Evolutionary conservation across 2,329 filamentous ascomycete species (phyloP).

Genomic region (Penicillium italicum): DNA sequence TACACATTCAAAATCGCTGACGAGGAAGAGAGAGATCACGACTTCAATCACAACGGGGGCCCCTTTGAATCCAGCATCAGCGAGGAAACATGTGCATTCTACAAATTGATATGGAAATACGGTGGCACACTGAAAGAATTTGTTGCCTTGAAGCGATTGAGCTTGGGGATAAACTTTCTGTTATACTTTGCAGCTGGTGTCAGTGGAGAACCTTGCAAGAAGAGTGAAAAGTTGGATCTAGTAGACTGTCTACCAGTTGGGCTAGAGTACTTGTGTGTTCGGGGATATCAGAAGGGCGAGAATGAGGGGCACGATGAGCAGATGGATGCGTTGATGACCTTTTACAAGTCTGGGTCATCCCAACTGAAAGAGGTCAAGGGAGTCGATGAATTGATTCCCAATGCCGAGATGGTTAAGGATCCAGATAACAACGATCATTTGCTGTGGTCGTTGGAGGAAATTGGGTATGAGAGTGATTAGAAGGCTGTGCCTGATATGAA

Average conservation of each 20-base stretch:
- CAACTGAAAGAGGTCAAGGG: constrained; percentile 9
- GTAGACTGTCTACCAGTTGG: constrained; percentile 9
- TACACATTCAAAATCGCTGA: neutral
- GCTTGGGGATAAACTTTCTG: constrained; percentile 15
- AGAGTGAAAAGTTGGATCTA: neutral
- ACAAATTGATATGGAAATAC: constrained; percentile 2
- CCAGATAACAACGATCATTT: constrained; percentile 4
- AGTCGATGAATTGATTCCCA: constrained; percentile 11
- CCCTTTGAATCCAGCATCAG: neutral
- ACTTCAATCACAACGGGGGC: neutral
- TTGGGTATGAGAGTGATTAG: neutral
- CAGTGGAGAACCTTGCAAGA: neutral
- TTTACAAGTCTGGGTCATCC: neutral
- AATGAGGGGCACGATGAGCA: constrained; percentile 6
- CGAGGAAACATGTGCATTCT: neutral
- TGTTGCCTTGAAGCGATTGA: constrained; percentile 15
- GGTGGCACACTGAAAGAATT: constrained; percentile 19
- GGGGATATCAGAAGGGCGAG: constrained; percentile 15
- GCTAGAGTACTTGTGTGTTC: constrained; percentile 19
- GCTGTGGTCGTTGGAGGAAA: neutral
- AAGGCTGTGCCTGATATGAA: neutral
- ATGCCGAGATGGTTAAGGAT: constrained; percentile 2
- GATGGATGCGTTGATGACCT: constrained; percentile 7
- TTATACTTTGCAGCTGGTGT: constrained; percentile 16
- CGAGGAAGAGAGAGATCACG: neutral